Base-by-base conservation (phyloP, 495 filamentous ascomycete species). In the Penicillium egyptiacum region DNA sequence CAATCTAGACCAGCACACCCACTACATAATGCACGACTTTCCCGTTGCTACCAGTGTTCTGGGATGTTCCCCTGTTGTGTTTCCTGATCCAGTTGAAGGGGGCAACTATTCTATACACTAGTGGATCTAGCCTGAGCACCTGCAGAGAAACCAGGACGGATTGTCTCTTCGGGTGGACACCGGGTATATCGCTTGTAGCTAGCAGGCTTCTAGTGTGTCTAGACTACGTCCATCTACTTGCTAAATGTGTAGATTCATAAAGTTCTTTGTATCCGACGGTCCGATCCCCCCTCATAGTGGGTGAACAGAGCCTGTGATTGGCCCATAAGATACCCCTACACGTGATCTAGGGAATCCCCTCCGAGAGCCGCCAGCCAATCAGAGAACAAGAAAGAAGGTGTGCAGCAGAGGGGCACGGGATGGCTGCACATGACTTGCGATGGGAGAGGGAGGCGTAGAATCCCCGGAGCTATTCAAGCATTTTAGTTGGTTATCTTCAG, bases 381-480 rank as follows among this genome's bases (percentile, higher is more conserved):
- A 75, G 48, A 31, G 11, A 6, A 0, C 42, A 2, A 7, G n/a
- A 26, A 37, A 35, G 0, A 10, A 7, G 14, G 31, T 39, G 28
- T 4, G 43, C 43, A 46, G 53, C 42, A 23, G 68, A 67, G 70
- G 70, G 73, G 71, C 76, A 77, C 74, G 75, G 74, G 75, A 75
- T 68, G 58, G 43, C 51, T 61, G 66, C 75, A 76, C 73, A 71
- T 79, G 75, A 77, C 66, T 67, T 62, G 7, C 40, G n/a, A 43
- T 25, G n/a, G 33, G 25, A 37, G 30, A 54, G 35, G 41, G 41
- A 54, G 41, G 33, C 48, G 48, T 20, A 26, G 39, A 31, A 50
- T 23, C 30, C 11, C 30, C 30, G 30, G 30, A 10, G 30, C 22
- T 9, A 37, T 35, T 37, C 16, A 17, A 19, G 42, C 43, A 39